A percentile compares a stretch with the other conserved stretches of the same genome.
Evolutionary conservation across 2,329 filamentous ascomycete genomes (phyloP).

Genomic region (Pezicula neosporulosa): DNA sequence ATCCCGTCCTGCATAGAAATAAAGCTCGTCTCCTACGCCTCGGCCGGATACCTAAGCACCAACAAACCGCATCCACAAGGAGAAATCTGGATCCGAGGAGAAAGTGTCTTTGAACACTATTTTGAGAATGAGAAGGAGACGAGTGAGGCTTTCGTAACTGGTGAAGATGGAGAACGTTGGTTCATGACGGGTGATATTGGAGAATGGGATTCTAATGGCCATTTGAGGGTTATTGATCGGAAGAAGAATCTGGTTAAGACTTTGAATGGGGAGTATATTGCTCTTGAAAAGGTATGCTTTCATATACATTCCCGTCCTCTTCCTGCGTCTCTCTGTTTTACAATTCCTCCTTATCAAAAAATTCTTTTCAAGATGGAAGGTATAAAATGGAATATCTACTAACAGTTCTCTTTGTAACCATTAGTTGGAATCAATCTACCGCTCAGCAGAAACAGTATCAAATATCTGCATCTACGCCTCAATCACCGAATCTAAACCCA

Average conservation of each 20-base stretch:
- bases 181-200: conserved; percentile 87
- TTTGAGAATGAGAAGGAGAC: conserved; percentile 84
- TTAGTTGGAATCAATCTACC: conserved; percentile 81
- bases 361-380: too few relatives aligned
- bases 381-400: too few relatives aligned
- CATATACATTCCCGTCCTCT: too few relatives aligned
- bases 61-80: conserved; percentile 70
- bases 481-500: conserved; percentile 67
- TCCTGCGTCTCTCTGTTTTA: too few relatives aligned
- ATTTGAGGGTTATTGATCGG: conserved; percentile 75
- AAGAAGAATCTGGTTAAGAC: conserved; percentile 96
- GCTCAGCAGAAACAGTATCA: conserved; percentile 67
- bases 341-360: too few relatives aligned
- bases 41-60: conserved; percentile 71
- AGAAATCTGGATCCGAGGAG: conserved; percentile 84
- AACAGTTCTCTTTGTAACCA: too few relatives aligned
- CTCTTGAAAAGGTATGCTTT: conserved; percentile 67
- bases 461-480: conserved; percentile 88
- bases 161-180: conserved; percentile 59
- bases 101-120: conserved; percentile 71
- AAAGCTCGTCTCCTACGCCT: conserved; percentile 85
- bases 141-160: conserved; percentile 59
- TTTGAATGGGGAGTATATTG: conserved; percentile 92
- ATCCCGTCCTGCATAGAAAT: conserved; percentile 73
- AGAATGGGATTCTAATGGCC: conserved; percentile 69